Evolutionary conservation across 805 yeast genomes (phyloP), one percentile per base, ranked within the genome.

Genomic region (Candida schatavii): DNA sequence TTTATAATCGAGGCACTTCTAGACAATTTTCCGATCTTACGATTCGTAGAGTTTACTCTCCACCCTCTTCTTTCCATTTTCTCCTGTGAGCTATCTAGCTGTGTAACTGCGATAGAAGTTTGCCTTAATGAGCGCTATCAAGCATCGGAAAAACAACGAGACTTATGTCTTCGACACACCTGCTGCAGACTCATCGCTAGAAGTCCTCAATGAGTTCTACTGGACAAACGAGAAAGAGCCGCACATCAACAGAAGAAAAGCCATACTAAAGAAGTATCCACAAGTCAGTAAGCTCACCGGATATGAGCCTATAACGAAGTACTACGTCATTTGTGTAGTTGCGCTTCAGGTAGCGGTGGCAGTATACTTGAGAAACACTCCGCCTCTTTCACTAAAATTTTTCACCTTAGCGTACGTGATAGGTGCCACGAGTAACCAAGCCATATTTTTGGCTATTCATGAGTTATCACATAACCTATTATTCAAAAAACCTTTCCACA

Each of bases 361-460:
- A 0, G 81, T 75, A 54, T 59, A 71, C 42, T 64, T 89, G 39
- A 69, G 85, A 43, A 59, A 83, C 52, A 73, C 81, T 2, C 57
- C 74, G 20, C 73, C 83, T 20, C 62, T 76, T 33, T 59, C 74
- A 21, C 71, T 72, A 67, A 69, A 71, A 49, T 86, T 84, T 55
- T 61, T 85, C 54, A 49, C 72, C 1, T 56, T 78, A 10, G 91
- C 95, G 4, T 89, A 89, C 54, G 63, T 84, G 17, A 70, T 89
- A 40, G 97, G 97, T 2, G 97, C 93, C 13, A 86, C 95, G 6
- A 77, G 86, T 41, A 83, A 81, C 58, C 96, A 90, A 57, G 89
- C 90, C 54, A 64, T 85, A 31, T 89, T 88, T 57, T 69, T 89
- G 47, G 91, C 95, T 21, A 88, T 89, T 51, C 97, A 89, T 63